Evolutionary conservation across 768 basidiomycete species (phyloP).

Genomic region (Candolleomyces aberdarensis): DNA sequence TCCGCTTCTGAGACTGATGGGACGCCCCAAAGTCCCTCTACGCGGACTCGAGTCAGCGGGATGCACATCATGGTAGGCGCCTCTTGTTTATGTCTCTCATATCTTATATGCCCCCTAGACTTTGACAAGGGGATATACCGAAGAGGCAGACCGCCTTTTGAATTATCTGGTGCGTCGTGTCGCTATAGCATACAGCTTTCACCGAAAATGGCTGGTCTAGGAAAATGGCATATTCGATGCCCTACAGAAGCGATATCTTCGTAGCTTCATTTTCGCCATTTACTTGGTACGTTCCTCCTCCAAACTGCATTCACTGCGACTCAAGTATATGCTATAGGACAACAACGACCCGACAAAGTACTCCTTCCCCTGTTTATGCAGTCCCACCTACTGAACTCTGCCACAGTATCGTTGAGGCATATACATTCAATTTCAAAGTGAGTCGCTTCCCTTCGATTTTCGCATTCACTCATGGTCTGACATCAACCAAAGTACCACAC

Average conservation of each 20-base stretch:
- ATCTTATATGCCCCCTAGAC: conserved; percentile 28
- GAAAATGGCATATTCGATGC: conserved; percentile 88
- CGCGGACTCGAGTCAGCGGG: conserved; percentile 46
- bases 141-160: conserved; percentile 78
- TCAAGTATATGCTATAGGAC: conserved; percentile 47
- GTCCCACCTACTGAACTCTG: background rate
- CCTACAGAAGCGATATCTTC: conserved; percentile 78
- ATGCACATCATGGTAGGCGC: conserved; percentile 62
- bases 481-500: conserved; percentile 55
- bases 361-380: conserved; percentile 24
- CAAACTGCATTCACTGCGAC: background rate
- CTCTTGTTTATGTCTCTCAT: background rate
- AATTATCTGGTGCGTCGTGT: conserved; percentile 58
- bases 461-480: background rate
- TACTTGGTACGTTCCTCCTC: conserved; percentile 57
- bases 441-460: conserved; percentile 6
- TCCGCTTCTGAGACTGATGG: conserved; percentile 32
- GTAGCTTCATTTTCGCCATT: conserved; percentile 81
- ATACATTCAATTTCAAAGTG: conserved; percentile 84
- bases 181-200: conserved; percentile 1
- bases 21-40: conserved; percentile 22
- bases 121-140: conserved; percentile 73
- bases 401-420: conserved; percentile 78
- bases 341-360: conserved; percentile 84
- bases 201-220: conserved; percentile 32